Base-by-base conservation (phyloP, 345 rosid species). In the Murraya paniculata region DNA sequence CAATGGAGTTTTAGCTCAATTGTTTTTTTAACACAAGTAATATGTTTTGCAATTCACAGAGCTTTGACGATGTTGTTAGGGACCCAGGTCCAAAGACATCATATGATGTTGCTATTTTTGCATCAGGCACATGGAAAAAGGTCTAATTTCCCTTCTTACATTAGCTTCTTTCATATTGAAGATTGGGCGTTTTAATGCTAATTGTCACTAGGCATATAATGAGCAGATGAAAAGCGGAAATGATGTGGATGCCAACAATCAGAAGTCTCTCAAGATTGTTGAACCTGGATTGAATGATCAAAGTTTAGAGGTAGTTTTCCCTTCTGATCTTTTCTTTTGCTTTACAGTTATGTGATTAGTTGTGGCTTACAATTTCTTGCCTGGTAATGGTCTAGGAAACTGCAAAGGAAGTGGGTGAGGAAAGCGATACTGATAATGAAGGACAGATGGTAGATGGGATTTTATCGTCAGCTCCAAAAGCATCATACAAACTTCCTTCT, bases 391-490 rank as follows among this genome's bases (percentile, higher is more conserved):
- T 68, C 75, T 75, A 55, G 67, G 69, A 79, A 85, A 84, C 53
- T 68, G 7, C 48, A 48, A 45, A 88, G 95, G 91, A 80, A 78
- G 75, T 56, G 13, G 79, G 70, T 64, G 94, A 85, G 80, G 94
- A 80, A 71, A 91, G 92, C 57, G 97, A 86, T 74, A 78, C 85
- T 33, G 98, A 95, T 67, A 84, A 90, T 28, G 93, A 84, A 82
- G 90, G 80, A 61, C 85, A 86, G 80, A 92, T 93, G 96, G 88
- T 92, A 68, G 99, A 94, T 81, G 98, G 93, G 67, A 76, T 89
- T 60, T 83, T 92, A 73, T 85, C 99, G 31, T 84, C 90, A 7
- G 88, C 82, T 59, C 76, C 87, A 8, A 81, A 78, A 75, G 78
- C 84, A 61, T 77, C 92, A 10, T 92, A 84, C 85, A 86, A 86